Conservation (phyloP, 2,329 filamentous ascomycete species). For the Exophiala bonariae region DNA sequence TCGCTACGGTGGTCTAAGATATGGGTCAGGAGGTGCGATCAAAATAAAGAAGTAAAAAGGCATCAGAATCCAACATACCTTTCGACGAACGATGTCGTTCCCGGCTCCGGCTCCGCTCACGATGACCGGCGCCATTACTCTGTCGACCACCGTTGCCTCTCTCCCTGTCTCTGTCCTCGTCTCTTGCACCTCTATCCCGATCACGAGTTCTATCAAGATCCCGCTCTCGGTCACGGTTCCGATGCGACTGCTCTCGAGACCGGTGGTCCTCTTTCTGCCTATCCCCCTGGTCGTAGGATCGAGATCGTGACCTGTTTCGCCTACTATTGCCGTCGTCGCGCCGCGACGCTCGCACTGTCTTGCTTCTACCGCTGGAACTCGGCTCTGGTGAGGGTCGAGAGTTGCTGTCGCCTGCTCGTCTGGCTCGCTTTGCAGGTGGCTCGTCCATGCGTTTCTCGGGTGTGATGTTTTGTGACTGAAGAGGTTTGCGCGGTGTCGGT, state of each 20-base stretch:
- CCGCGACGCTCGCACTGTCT: conserved; percentile 17
- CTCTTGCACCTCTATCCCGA: conserved; percentile 35
- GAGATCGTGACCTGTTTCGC: conserved; percentile 24
- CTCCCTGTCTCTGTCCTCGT: too few relatives aligned
- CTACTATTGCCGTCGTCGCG: conserved; percentile 22
- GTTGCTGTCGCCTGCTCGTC: conserved; percentile 55
- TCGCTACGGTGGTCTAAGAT: conserved; percentile 28
- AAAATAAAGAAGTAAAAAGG: too few relatives aligned
- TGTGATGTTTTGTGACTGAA: not conserved
- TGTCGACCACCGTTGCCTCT: too few relatives aligned
- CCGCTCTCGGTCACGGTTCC: conserved; percentile 18
- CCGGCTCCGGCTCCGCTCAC: conserved; percentile 32
- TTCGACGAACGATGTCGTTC: conserved; percentile 37
- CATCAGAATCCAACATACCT: too few relatives aligned
- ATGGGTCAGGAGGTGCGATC: conserved; percentile 2
- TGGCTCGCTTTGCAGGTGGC: conserved; percentile 52
- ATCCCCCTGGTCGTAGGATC: conserved; percentile 28
- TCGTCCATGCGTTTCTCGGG: conserved; percentile 53
- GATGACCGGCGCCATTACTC: conserved; percentile 40
- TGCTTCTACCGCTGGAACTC: conserved; percentile 40
- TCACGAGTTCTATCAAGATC: conserved; percentile 31
- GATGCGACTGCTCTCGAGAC: conserved; percentile 39
- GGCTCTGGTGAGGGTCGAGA: conserved; percentile 33
- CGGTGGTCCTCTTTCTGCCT: conserved; percentile 44
- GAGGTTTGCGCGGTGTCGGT: too few relatives aligned